A percentile compares a stretch with the other conserved stretches of the same genome.
Evolutionary conservation across 495 filamentous ascomycete species (phyloP).

Genomic region (Opeltia flavorubescens): DNA sequence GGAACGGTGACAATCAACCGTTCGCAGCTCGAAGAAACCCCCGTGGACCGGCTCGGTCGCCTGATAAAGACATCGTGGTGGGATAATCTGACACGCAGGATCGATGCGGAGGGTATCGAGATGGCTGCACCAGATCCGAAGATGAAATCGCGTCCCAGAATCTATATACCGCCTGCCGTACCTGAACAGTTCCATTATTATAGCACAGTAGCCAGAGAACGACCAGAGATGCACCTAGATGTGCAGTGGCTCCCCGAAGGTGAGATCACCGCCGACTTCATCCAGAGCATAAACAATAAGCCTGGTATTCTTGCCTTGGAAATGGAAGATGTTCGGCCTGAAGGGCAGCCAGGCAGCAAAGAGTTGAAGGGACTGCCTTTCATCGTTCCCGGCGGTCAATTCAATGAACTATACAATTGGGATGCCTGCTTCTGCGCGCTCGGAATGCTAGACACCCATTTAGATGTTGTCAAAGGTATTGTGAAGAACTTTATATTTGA

Average conservation of each 20-base stretch:
- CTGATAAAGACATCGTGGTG: slow-evolving; percentile 83
- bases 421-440: slow-evolving; percentile 95
- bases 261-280: slow-evolving; percentile 59
- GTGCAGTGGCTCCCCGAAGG: slow-evolving; percentile 60
- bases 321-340: slow-evolving; percentile 46
- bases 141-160: slow-evolving; percentile 68
- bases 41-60: slow-evolving; percentile 69
- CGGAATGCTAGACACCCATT: slow-evolving; percentile 68
- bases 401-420: slow-evolving; percentile 97
- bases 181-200: slow-evolving; percentile 88
- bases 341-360: slow-evolving; percentile 44
- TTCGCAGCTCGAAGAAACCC: slow-evolving; percentile 78
- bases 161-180: slow-evolving; percentile 76
- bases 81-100: slow-evolving; percentile 72
- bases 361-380: slow-evolving; percentile 74
- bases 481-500: slow-evolving; percentile 93
- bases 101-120: slow-evolving; percentile 82
- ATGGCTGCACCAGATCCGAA: slow-evolving; percentile 76
- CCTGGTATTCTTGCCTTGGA: slow-evolving; percentile 81
- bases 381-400: slow-evolving; percentile 87
- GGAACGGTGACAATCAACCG: slow-evolving; percentile 80
- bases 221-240: slow-evolving; percentile 72
- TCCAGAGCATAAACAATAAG: slow-evolving; percentile 59
- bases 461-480: slow-evolving; percentile 81
- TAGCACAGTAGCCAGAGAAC: slow-evolving; percentile 51